Evolutionary conservation across 768 basidiomycete genomes (phyloP).

Genomic region (Phallus indusiatus): DNA sequence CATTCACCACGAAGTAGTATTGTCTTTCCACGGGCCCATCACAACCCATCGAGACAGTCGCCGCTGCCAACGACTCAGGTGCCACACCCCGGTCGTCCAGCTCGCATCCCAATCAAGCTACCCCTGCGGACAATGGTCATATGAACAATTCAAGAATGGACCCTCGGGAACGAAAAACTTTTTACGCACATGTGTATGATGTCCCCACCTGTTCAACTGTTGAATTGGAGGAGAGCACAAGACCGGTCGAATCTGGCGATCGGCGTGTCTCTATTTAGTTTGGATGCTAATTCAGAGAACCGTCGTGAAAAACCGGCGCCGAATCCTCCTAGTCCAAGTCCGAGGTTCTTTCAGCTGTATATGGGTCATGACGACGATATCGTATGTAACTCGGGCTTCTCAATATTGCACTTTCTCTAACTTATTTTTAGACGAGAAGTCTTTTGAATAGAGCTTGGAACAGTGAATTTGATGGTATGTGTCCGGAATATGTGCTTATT

Average conservation of each 20-base stretch:
- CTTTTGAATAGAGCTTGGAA: slow-evolving; percentile 38
- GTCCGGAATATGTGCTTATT: slow-evolving; percentile 3
- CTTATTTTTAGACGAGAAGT: slow-evolving; percentile 28
- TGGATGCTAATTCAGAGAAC: neutral
- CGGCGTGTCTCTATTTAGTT: no score
- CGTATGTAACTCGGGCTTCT: slow-evolving; percentile 23
- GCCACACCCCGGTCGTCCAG: slow-evolving; percentile 19
- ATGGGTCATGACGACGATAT: slow-evolving; percentile 46
- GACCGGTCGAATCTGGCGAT: neutral
- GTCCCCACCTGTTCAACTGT: neutral
- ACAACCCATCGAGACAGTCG: slow-evolving; percentile 43
- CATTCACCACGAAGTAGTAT: slow-evolving; percentile 25
- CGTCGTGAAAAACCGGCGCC: slow-evolving; percentile 15
- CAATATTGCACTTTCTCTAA: neutral
- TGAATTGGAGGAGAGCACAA: neutral
- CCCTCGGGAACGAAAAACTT: neutral
- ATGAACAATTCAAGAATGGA: neutral
- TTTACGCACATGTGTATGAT: neutral
- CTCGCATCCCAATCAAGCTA: neutral
- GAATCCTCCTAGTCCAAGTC: no score
- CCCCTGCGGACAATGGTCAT: neutral
- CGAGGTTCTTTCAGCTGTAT: slow-evolving; percentile 48
- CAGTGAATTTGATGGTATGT: slow-evolving; percentile 31
- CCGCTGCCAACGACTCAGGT: slow-evolving; percentile 34
- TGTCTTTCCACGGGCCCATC: slow-evolving; percentile 43